Conservation (phyloP, 192 early-diverging fungal species). For the Coemansia guatemalensis region DNA sequence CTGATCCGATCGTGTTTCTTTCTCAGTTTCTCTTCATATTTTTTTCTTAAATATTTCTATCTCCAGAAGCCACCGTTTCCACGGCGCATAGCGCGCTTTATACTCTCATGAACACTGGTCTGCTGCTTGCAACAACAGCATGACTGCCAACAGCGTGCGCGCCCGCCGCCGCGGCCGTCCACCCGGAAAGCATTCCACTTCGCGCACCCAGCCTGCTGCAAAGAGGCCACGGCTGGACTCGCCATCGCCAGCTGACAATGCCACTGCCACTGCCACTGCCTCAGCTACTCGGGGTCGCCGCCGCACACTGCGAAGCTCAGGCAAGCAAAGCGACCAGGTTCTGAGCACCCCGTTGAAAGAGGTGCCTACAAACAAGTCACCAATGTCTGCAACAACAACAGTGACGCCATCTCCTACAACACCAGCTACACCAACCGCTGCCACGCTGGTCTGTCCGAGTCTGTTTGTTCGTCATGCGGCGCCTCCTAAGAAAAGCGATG, state of each 20-base stretch:
- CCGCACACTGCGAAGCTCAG: too few species aligned
- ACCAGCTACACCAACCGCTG: too few species aligned
- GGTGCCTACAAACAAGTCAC: neutral
- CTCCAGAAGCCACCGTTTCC: too few species aligned
- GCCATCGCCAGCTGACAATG: neutral
- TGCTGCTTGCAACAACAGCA: too few species aligned
- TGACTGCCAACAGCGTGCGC: constrained; percentile 23
- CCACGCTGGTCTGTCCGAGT: constrained; percentile 3
- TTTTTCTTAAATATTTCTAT: neutral
- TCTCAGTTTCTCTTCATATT: neutral
- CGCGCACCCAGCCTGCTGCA: constrained; percentile 5
- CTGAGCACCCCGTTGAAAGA: neutral
- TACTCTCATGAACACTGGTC: neutral
- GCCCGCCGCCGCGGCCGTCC: constrained; percentile 44
- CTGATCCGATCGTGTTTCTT: neutral
- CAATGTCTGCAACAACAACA: neutral
- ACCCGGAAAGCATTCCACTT: constrained; percentile 17
- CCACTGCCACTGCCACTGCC: neutral
- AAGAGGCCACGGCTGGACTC: neutral
- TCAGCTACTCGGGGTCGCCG: too few species aligned
- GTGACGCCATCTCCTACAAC: neutral
- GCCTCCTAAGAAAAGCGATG: neutral
- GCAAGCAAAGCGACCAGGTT: neutral
- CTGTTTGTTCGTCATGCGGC: constrained; percentile 12
- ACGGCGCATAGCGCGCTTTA: neutral